These are phyloP conservation scores for Boletus smithii DNA, from an alignment of 1,284 basidiomycete species.

Conservation along the genomic window DNA sequence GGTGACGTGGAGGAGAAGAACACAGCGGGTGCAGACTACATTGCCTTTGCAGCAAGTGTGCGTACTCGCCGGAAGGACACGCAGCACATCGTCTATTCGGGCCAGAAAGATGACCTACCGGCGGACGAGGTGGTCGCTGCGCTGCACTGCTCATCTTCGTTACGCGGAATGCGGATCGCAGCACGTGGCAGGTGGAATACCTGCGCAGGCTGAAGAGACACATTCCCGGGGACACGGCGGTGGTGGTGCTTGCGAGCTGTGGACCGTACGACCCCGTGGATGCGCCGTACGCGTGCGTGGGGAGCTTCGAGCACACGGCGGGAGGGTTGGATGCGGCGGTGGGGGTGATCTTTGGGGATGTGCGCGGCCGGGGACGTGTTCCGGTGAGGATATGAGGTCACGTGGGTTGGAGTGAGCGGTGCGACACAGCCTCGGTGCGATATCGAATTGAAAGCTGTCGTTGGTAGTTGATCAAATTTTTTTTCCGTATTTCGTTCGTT, in stretches of 20 bases:
- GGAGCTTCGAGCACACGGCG: conserved; percentile 57
- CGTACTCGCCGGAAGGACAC: conserved; percentile 30
- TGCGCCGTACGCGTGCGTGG: conserved; percentile 33
- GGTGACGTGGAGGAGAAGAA: conserved; percentile 47
- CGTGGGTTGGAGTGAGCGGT: conserved; percentile 29
- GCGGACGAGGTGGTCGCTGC: conserved; percentile 9
- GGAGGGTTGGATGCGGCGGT: conserved; percentile 46
- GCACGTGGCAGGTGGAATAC: conserved; percentile 51
- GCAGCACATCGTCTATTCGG: conserved; percentile 49
- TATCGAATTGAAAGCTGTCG: conserved; percentile 15
- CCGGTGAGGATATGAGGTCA: conserved; percentile 36
- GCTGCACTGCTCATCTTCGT: conserved; percentile 47
- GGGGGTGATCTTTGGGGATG: conserved; percentile 46
- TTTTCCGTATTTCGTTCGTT: no score
- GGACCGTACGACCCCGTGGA: conserved; percentile 56
- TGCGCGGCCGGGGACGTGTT: conserved; percentile 33
- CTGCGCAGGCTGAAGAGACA: conserved; percentile 35
- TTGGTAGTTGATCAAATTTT: not conserved
- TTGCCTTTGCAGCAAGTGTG: conserved; percentile 45
- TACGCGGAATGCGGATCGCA: conserved; percentile 53
- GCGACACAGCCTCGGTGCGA: conserved; percentile 30
- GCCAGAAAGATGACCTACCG: not conserved
- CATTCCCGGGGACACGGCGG: conserved; percentile 19
- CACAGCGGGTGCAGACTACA: conserved; percentile 46
- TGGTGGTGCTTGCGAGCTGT: conserved; percentile 56